phyloP scores from a whole-genome alignment of 805 yeast species.

The Saccharomycopsis lassenensis region DNA sequence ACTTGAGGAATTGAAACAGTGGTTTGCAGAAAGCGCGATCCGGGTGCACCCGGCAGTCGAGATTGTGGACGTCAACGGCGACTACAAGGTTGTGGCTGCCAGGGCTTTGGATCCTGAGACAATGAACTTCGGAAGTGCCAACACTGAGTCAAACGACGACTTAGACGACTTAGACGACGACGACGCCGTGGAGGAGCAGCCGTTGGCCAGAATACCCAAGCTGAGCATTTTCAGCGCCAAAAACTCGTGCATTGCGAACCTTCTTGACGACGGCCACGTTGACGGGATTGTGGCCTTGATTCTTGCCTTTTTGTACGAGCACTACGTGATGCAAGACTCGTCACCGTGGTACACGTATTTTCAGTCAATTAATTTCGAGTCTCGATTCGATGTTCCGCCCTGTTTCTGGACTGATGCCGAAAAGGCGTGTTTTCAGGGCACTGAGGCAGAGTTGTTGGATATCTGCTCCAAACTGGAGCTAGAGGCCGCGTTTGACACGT shows the following conservation, averaged over 20 bases:
- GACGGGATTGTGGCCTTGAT: conserved; percentile 60
- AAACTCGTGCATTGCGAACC: conserved; percentile 53
- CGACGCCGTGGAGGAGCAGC: conserved; percentile 18
- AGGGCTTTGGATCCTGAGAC: conserved; percentile 28
- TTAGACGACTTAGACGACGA: conserved; percentile 1
- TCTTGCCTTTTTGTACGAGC: conserved; percentile 63
- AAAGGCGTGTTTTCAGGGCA: conserved; percentile 38
- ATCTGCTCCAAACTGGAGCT: conserved; percentile 42
- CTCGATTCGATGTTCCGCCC: conserved; percentile 35
- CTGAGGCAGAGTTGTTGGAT: conserved; percentile 53
- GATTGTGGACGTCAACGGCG: no score
- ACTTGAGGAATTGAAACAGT: no score
- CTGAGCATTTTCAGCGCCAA: conserved; percentile 43
- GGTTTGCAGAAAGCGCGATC: conserved; percentile 12
- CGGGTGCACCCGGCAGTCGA: conserved; percentile 24
- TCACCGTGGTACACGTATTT: conserved; percentile 75
- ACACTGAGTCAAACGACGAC: background rate
- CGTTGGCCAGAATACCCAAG: conserved; percentile 54
- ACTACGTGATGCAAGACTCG: conserved; percentile 30
- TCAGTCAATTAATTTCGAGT: conserved; percentile 6
- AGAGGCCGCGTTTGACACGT: conserved; percentile 26
- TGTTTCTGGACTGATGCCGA: conserved; percentile 51
- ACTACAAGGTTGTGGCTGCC: conserved; percentile 63
- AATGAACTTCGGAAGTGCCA: background rate
- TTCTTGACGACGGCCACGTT: conserved; percentile 48